Evolutionary conservation across 257 asterid species (phyloP).

Genomic region (Capsicum chinense): DNA sequence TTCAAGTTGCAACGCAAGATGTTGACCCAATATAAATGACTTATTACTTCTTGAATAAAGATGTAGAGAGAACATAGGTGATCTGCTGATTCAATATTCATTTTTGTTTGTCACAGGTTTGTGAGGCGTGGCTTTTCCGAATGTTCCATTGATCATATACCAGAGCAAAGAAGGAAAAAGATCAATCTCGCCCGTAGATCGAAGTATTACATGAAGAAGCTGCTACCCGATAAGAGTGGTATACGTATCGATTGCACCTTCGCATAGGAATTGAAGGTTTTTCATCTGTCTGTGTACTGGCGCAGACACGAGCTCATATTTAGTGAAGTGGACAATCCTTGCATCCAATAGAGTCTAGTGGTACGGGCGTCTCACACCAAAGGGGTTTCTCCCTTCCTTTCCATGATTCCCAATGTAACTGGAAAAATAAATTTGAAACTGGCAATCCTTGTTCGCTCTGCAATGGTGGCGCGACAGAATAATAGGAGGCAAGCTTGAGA

Average conservation of each 20-base stretch:
- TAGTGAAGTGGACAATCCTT: neutral
- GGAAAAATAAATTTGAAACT: no score
- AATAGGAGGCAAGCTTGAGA: neutral
- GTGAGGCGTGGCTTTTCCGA: constrained; percentile 92
- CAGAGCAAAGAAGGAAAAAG: constrained; percentile 71
- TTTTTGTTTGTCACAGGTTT: constrained; percentile 59
- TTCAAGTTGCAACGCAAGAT: no score
- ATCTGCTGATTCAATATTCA: neutral
- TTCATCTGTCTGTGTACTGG: neutral
- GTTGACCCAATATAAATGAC: neutral
- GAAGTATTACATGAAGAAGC: constrained; percentile 83
- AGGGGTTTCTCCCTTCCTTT: no score
- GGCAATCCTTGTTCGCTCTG: neutral
- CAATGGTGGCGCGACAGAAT: neutral
- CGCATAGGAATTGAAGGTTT: constrained; percentile 34
- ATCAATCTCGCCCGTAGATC: constrained; percentile 80
- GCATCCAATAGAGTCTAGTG: neutral
- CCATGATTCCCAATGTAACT: no score
- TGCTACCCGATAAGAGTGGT: constrained; percentile 78
- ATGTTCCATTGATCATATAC: constrained; percentile 71
- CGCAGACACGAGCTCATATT: neutral
- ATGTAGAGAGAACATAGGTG: no score
- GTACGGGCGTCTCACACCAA: neutral
- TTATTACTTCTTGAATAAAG: neutral
- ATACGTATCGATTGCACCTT: constrained; percentile 56